Base-by-base conservation (phyloP, 768 basidiomycete genomes). In the Tricholoma bakamatsutake region DNA sequence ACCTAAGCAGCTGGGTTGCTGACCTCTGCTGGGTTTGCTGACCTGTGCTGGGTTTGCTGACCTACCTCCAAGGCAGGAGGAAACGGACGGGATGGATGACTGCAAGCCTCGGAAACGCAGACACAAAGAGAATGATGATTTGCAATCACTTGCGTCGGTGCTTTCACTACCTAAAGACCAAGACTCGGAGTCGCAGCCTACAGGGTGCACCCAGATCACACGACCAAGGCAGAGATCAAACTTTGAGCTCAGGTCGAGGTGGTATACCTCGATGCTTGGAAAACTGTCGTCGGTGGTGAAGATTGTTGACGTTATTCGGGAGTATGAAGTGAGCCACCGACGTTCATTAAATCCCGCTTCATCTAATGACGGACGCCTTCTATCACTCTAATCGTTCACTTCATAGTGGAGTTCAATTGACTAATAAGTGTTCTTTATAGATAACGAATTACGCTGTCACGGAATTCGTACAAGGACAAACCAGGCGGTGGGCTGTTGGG, bases 241-340 rank as follows among this genome's bases (percentile, higher is more conserved):
- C 9, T 31, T 30, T 3, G 17, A 28, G 31, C n/a, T 48, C 15
- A 34, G 35, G 4, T 37, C 28, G 39, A 90, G 91, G 45, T 98
- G 95, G 96, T 98, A 85, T 63, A 94, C 95, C 0, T 92, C 91
- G 4, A 87, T 98, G 81, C 77, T 98, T 0, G 96, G 96, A 3
- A 96, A 93, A 62, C 74, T 87, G 68, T 81, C 88, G 0, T 92
- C 92, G 2, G 75, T 98, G 2, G 67, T 70, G 0, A 70, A 80
- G 3, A 69, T 98, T 6, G 80, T 93, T 0, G 71, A 72, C 1
- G 66, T 77, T 0, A 70, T 97, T 18, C 77, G 77, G 34, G 60
- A 68, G 12, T 64, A 63, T 50, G 55, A 60, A 4, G 80, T 77
- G 31, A 50, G 70, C 46, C 4, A n/a, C 13, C 24, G 8, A 46